These are phyloP conservation scores for Polysphondylium violaceum DNA, from an alignment of 78 protist species.

Conservation along the genomic window DNA sequence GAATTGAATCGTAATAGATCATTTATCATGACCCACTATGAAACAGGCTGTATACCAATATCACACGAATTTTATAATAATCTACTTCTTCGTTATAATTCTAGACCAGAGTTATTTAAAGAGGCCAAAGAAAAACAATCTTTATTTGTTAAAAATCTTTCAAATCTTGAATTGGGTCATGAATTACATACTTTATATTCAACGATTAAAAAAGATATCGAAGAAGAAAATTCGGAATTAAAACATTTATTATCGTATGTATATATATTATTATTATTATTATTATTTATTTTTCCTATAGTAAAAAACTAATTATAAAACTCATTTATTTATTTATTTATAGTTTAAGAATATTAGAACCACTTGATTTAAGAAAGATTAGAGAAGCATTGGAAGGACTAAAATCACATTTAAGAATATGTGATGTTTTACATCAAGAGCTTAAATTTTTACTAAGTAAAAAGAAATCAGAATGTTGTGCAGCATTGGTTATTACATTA, in stretches of 20 bases:
- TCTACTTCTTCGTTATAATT: conserved; percentile 34
- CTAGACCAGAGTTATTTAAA: conserved; percentile 33
- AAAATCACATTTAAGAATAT: conserved; percentile 66
- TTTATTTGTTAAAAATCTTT: conserved; percentile 3
- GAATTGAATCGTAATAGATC: conserved; percentile 15
- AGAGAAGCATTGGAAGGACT: conserved; percentile 49
- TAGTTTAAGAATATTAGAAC: conserved; percentile 44
- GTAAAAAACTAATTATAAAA: background rate
- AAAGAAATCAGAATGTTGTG: conserved; percentile 79
- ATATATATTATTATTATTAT: background rate
- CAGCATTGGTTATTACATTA: conserved; percentile 33
- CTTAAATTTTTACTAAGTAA: conserved; percentile 44
- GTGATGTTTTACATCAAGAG: conserved; percentile 52
- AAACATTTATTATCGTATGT: conserved; percentile 40
- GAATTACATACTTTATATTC: conserved; percentile 51
- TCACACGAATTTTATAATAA: conserved; percentile 50
- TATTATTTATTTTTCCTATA: too few species aligned
- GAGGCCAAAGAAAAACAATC: conserved; percentile 61
- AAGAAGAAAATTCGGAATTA: conserved; percentile 66
- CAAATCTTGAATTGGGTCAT: background rate
- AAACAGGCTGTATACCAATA: conserved; percentile 9
- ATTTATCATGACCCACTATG: conserved; percentile 9
- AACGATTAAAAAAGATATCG: conserved; percentile 69
- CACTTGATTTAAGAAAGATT: conserved; percentile 53
- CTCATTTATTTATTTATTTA: background rate